These are phyloP conservation scores for Fusarium dimerum DNA, from an alignment of 2,329 filamentous ascomycete species.

Conservation along the genomic window DNA sequence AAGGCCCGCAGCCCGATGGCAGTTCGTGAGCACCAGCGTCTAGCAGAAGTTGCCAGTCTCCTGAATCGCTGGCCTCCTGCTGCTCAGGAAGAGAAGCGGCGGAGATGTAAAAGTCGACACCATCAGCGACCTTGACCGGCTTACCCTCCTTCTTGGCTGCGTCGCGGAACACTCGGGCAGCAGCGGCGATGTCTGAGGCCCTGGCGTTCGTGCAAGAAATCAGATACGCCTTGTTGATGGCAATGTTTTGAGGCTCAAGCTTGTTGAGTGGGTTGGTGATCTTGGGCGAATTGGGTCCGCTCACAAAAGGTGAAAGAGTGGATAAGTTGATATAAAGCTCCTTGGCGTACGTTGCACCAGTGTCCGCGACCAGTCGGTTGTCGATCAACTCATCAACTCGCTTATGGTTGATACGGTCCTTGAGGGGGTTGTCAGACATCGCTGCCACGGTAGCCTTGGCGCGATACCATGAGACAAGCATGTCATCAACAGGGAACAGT, in stretches of 20 bases:
- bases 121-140: constrained; percentile 68
- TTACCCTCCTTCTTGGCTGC: constrained; percentile 63
- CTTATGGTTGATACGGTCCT: constrained; percentile 69
- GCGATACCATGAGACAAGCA: constrained; percentile 72
- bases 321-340: constrained; percentile 78
- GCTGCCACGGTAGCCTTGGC: constrained; percentile 73
- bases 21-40: constrained; percentile 76
- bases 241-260: constrained; percentile 72
- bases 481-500: constrained; percentile 76
- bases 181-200: constrained; percentile 76
- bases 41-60: constrained; percentile 82
- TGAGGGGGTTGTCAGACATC: constrained; percentile 54
- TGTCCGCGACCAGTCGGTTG: constrained; percentile 70
- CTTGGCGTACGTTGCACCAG: constrained; percentile 80
- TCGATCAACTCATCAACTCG: constrained; percentile 71
- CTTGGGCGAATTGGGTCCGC: constrained; percentile 91
- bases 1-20: constrained; percentile 76
- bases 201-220: constrained; percentile 89
- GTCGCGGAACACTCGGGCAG: constrained; percentile 78
- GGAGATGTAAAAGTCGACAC: constrained; percentile 86
- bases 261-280: constrained; percentile 75
- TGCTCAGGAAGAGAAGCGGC: constrained; percentile 83
- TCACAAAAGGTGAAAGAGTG: constrained; percentile 79
- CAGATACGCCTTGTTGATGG: constrained; percentile 80
- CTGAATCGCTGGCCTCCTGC: constrained; percentile 71